Evolutionary conservation across 2,329 filamentous ascomycete genomes (phyloP).

Genomic region (Sclerotinia borealis): DNA sequence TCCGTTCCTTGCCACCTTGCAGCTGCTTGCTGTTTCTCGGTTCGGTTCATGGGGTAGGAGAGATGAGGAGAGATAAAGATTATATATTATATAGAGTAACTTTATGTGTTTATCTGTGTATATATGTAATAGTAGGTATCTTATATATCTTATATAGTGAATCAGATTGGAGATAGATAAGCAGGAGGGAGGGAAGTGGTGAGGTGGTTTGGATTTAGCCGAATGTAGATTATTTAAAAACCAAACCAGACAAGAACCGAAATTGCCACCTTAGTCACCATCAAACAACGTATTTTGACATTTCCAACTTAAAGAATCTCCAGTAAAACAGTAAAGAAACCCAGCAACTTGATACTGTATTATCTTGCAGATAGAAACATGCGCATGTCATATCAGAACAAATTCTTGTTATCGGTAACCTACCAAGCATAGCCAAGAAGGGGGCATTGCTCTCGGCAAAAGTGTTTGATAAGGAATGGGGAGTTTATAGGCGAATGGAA

Average conservation of each 20-base stretch:
- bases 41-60: too few species aligned
- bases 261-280: not conserved
- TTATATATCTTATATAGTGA: not conserved
- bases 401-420: not conserved
- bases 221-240: not conserved
- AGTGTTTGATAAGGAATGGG: not conserved
- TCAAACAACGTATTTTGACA: not conserved
- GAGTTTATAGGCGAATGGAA: not conserved
- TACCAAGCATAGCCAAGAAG: conserved; percentile 5
- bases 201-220: not conserved
- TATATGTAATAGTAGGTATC: not conserved
- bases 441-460: conserved; percentile 8
- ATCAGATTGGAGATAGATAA: not conserved
- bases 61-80: too few species aligned
- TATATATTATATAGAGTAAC: too few species aligned
- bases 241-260: not conserved
- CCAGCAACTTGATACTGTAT: not conserved
- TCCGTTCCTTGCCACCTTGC: not conserved
- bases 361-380: not conserved
- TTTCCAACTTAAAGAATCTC: too few species aligned
- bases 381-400: not conserved
- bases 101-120: not conserved
- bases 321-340: too few species aligned
- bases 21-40: too few species aligned
- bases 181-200: too few species aligned